Base-by-base conservation (phyloP, 768 basidiomycete species). In the Leccinum subgranulosum region DNA sequence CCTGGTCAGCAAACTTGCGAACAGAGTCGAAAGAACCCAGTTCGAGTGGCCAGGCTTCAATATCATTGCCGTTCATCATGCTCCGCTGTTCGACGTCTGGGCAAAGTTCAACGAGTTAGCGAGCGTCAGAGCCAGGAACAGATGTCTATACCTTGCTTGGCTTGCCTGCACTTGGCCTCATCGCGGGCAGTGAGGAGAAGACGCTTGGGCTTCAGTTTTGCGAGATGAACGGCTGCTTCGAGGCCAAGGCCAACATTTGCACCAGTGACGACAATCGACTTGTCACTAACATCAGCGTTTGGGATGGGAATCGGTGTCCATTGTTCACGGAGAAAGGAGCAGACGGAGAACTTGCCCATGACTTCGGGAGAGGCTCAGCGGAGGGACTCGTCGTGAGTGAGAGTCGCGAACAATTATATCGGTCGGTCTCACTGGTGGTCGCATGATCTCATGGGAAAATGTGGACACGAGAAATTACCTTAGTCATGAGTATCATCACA, bases 41-140 rank as follows among this genome's bases (percentile, higher is more conserved):
- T 39, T 77, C 76, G 34, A 76, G 60, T 17, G 66, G 53, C 75
- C 74, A 76, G 15, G 67, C 64, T 27, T 71, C 68, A 17, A 68
- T 48, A n/a, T n/a, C n/a, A 11, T 51, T 39, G 17, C 53, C 55
- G 28, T 34, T 25, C 28, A 39, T 39, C 39, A 15, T 45, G 49
- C 49, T 59, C 12, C 28, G 64, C 36, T 56, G 57, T 47, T 67
- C 61, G 8, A 71, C 28, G 33, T 63, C 70, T 70, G 46, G 15
- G 15, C 29, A 9, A 31, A 47, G 46, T 25, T 19, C 1, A 19
- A 19, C 17, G 28, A 39, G 50, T 66, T 27, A 47, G 19, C n/a
- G 19, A 17, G 12, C 15, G 23, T 21, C 10, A 33, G 31, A 33
- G 36, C 48, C 36, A 10, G 4, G 31, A 53, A 53, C 9, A 17